Conservation (phyloP, 345 rosid species). For the Lepidium africanum region DNA sequence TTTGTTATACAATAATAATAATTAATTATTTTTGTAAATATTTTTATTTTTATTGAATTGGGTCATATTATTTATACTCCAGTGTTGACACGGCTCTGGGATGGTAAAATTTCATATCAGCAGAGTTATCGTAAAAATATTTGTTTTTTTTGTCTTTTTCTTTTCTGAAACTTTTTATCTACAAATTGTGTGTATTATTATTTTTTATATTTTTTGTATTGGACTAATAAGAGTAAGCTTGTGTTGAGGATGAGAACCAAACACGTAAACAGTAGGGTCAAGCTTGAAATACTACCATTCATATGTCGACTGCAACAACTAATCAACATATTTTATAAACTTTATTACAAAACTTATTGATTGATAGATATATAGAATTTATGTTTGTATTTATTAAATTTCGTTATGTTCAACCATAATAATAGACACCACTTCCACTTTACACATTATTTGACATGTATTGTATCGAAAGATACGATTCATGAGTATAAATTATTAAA, state of each 20-base stretch:
- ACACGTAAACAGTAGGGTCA: conserved; percentile 17
- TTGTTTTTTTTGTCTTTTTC: too few relatives aligned
- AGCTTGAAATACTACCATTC: background rate
- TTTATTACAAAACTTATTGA: background rate
- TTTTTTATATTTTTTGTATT: background rate
- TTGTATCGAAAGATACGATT: conserved; percentile 9
- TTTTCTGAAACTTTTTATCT: too few relatives aligned
- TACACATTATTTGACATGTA: background rate
- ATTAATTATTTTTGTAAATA: too few relatives aligned
- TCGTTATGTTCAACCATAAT: background rate
- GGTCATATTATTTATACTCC: too few relatives aligned
- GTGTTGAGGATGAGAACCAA: conserved; percentile 10
- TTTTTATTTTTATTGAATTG: too few relatives aligned
- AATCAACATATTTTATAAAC: background rate
- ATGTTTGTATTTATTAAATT: background rate
- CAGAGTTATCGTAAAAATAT: too few relatives aligned
- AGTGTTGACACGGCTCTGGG: too few relatives aligned
- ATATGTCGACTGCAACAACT: background rate
- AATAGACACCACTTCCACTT: background rate
- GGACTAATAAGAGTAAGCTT: background rate
- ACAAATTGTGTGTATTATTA: too few relatives aligned
- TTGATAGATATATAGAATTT: background rate
- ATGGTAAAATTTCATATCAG: too few relatives aligned
- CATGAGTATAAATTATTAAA: background rate
- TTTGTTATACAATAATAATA: too few relatives aligned